Percentiles rank a stretch among this genome's conserved stretches.
These are phyloP conservation scores for Termitomyces sp. DNA, from an alignment of 768 basidiomycete genomes.

Conservation along the genomic window DNA sequence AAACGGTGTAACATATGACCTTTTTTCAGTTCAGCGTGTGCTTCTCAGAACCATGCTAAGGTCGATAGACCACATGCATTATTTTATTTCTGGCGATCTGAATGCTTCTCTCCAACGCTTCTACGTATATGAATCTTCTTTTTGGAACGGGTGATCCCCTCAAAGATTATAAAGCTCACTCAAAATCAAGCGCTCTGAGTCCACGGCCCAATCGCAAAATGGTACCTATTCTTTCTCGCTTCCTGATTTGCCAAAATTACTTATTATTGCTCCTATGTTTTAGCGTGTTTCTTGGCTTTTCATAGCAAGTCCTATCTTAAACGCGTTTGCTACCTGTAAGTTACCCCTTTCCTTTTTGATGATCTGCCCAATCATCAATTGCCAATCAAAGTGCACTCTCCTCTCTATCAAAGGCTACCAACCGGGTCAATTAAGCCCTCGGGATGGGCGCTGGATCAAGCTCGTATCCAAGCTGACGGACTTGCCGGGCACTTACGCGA, in stretches of 20 bases:
- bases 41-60: slow-evolving; percentile 4
- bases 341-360: background rate
- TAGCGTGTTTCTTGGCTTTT: slow-evolving; percentile 1
- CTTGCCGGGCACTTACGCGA: slow-evolving; percentile 38
- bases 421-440: slow-evolving; percentile 34
- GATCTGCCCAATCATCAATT: background rate
- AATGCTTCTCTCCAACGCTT: background rate
- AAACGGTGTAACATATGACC: slow-evolving; percentile 12
- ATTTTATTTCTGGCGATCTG: background rate
- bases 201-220: background rate
- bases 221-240: background rate
- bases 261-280: background rate
- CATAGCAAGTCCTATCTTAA: background rate
- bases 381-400: slow-evolving; percentile 23
- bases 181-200: background rate
- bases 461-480: slow-evolving; percentile 37
- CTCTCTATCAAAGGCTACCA: slow-evolving; percentile 28
- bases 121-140: background rate
- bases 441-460: slow-evolving; percentile 38
- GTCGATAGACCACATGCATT: slow-evolving; percentile 5
- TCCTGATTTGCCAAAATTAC: background rate
- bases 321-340: slow-evolving; percentile 5
- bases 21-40: background rate
- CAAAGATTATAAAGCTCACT: background rate
- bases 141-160: too few relatives aligned